Evolutionary conservation across 2,329 filamentous ascomycete species (phyloP).

Genomic region (Magnaporthiopsis incrustans): DNA sequence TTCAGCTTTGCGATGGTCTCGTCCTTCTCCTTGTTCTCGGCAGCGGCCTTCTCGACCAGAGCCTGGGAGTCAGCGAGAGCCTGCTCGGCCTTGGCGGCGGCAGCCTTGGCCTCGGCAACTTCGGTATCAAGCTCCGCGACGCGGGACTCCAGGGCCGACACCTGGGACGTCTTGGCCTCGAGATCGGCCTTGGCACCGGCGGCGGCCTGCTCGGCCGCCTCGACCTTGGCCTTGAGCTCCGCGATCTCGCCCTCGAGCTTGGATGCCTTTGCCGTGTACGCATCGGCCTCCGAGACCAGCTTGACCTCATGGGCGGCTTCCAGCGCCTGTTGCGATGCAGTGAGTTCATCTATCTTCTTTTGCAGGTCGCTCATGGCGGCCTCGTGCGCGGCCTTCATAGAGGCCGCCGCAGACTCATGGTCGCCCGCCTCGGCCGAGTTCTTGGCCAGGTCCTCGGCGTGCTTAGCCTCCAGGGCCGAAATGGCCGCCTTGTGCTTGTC

Average conservation of each 20-base stretch:
- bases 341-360: constrained; percentile 46
- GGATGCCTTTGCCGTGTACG: constrained; percentile 36
- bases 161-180: constrained; percentile 31
- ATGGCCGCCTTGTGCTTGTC: constrained; percentile 43
- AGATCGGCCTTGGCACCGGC: constrained; percentile 34
- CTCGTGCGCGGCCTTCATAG: constrained; percentile 44
- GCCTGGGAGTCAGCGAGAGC: constrained; percentile 39
- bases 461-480: constrained; percentile 43
- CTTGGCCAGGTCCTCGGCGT: constrained; percentile 41
- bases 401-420: constrained; percentile 40
- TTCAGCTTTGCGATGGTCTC: constrained; percentile 42
- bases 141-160: constrained; percentile 30
- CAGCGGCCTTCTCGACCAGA: constrained; percentile 38
- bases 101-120: constrained; percentile 35
- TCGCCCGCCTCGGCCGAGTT: constrained; percentile 34
- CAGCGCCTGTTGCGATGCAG: constrained; percentile 35
- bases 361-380: constrained; percentile 39
- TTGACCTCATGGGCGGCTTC: constrained; percentile 37
- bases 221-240: constrained; percentile 40
- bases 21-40: constrained; percentile 39
- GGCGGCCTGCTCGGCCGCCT: constrained; percentile 38
- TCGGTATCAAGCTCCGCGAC: constrained; percentile 36
- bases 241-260: constrained; percentile 43
- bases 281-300: constrained; percentile 35
- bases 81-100: constrained; percentile 34